Evolutionary conservation across 1,139 yeast genomes (phyloP), one percentile per base, ranked within the genome.

Genomic region (Geotrichum armillariae): DNA sequence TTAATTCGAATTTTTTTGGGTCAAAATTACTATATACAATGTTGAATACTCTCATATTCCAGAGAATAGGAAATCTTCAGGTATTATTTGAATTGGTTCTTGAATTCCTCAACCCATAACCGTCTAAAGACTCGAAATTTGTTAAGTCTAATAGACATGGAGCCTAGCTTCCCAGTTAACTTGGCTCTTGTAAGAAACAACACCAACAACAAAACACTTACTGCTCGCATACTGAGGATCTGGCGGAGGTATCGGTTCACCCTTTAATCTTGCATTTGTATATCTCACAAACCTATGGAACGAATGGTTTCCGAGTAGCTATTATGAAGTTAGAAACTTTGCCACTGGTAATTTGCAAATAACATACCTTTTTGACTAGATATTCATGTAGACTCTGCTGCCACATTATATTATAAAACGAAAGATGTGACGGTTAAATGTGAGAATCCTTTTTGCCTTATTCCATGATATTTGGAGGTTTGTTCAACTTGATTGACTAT

Each of bases 311-410:
- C 38, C 46, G 36, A 50, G 33, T 4, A 51, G 49, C 52, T 51
- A 20, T 18, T 12, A 8, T 9, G 16, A 31, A n/a, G 12, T 31
- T 11, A 31, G 34, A 8, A 5, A 9, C 12, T 14, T 31, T 31
- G 34, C 34, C 34, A 31, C 34, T n/a, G 16, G 16, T 11, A 25
- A 11, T 31, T 31, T 31, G 29, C 17, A 14, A 29, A 29, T 31
- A 16, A 23, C 52, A n/a, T 38, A 49, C 50, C 41, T 46, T 42
- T 20, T 52, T 50, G 16, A 62, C 65, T 2, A 62, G 54, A 36
- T 52, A 59, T 29, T 55, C 56, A 46, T 61, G 65, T 3, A 59
- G 54, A n/a, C 54, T 46, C 29, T 56, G 56, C 29, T 58, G 58
- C 63, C 64, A 61, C 56, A 58, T 57, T 23, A 27, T 42, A 11